A percentile compares a stretch with the other conserved stretches of the same genome.
phyloP scores from a whole-genome alignment of 2,329 filamentous ascomycete species.

The Penicillium palitans region DNA sequence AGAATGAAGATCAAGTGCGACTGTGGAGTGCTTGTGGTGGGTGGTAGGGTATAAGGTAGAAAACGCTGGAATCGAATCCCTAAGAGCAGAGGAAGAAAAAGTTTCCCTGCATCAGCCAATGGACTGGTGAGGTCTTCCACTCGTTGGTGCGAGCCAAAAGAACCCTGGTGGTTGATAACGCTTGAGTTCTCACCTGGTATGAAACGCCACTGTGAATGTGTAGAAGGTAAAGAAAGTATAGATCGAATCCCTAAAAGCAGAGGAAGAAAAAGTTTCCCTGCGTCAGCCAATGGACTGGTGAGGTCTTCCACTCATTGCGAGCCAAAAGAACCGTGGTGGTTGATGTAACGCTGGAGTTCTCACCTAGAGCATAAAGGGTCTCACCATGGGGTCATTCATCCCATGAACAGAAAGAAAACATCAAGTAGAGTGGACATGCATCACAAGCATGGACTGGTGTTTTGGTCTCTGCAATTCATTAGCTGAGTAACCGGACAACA shows the following conservation, averaged over 20 bases:
- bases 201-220: too few relatives aligned
- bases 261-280: neutral
- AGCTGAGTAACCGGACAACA: neutral
- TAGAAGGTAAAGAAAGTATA: too few relatives aligned
- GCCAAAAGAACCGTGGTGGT: neutral
- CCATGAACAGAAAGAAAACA: neutral
- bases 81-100: neutral
- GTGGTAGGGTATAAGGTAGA: too few relatives aligned
- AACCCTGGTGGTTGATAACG: neutral
- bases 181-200: neutral
- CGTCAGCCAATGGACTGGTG: conserved; percentile 2
- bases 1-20: neutral
- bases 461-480: neutral
- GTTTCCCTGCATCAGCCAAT: neutral
- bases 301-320: conserved; percentile 1
- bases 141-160: neutral
- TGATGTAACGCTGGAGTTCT: neutral
- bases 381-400: neutral
- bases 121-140: conserved; percentile 5
- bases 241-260: neutral
- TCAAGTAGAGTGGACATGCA: neutral
- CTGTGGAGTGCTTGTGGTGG: too few relatives aligned
- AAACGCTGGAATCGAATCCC: too few relatives aligned
- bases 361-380: neutral
- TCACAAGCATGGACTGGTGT: neutral